Evolutionary conservation across 805 yeast genomes (phyloP), one percentile per base, ranked within the genome.

Genomic region (Kregervanrija fluxuum): DNA sequence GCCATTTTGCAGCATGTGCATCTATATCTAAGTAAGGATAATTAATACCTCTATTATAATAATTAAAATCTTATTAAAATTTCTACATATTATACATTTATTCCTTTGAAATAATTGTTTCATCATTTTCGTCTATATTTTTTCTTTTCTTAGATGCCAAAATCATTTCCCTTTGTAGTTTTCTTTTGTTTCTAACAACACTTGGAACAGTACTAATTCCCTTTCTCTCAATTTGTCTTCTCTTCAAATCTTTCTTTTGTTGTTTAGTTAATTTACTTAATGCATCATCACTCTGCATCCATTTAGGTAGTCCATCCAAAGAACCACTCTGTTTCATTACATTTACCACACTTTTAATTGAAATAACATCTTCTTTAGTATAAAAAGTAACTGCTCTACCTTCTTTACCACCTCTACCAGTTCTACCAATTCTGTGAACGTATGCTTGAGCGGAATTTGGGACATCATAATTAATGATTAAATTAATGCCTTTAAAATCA

Each of bases 341-440:
- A 59, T 90, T 93, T 30, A 91, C 77, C 37, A 93, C 85, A 9
- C 93, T 85, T 60, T 85, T 85, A 38, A 93, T 74, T 2, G 85
- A 78, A 45, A 75, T 62, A 3, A 76, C 65, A 60, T 93, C 99
- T 50, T 87, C 95, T 60, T 89, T 90, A 22, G 99, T 91, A 68
- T 85, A 93, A 52, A 90, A 82, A 0, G 99, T 93, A 14, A 93
- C 78, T 0, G 98, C 97, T 54, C 74, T 75, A 46, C 99, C 99
- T 8, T 67, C 57, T 48, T 84, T 79, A 1, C 95, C 96, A 43
- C 88, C 96, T 73, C 99, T 82, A 54, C 99, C 99, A 2, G 99
- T 91, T 73, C 99, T 84, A 65, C 99, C 99, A 56, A 93, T 87
- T 68, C 99, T 79, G 65, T 93, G 99, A 38, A 93, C 96, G 62